Base-by-base conservation (phyloP, 257 asterid species). In the Cordia subcordata region DNA sequence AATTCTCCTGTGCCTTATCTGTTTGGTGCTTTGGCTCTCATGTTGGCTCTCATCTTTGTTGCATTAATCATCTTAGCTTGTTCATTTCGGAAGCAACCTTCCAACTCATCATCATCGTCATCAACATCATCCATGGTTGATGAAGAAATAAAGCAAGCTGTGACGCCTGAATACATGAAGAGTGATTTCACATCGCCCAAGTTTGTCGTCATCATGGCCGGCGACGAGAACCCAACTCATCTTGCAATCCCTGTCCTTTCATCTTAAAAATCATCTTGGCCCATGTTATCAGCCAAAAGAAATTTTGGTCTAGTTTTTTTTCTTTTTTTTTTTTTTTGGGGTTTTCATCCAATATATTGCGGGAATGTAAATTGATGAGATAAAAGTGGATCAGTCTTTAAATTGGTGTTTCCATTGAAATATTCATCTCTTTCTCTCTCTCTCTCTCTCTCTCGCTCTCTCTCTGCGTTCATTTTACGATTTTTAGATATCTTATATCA, bases 1-100 rank as follows among this genome's bases (percentile, higher is more conserved):
- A 76, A 66, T 42, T 89, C 97, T 16, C 97, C 97, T 45, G 56
- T 89, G 58, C 97, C 97, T 0, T 89, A 86, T 62, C 79, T 89
- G 0, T 86, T 86, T 22, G 69, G 75, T 0, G 78, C 91, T 69
- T 62, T 86, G 21, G 83, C 78, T 4, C 22, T 76, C 37, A 73
- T 79, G 81, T 13, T 86, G 5, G 8, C 65, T 0, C 57, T 84
- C 11, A 89, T 89, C 11, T 20, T 62, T 0, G 13, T 66, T 1
- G 87, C 94, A 42, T 46, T 89, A 52, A 53, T 84, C 47, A 49
- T 86, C 46, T 80, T 89, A 44, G 86, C 72, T 8, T 89, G 92
- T 58, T 77, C 92, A 13, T 81, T 61, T 54, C 79, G 77, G 13
- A 77, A 55, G 21, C 67, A 65, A 0, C 13, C 57, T 5, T 60